A percentile compares a stretch with the other conserved stretches of the same genome.
Conservation (phyloP, 371 early-diverging fungal species). For the Sporodiniella umbellata region DNA sequence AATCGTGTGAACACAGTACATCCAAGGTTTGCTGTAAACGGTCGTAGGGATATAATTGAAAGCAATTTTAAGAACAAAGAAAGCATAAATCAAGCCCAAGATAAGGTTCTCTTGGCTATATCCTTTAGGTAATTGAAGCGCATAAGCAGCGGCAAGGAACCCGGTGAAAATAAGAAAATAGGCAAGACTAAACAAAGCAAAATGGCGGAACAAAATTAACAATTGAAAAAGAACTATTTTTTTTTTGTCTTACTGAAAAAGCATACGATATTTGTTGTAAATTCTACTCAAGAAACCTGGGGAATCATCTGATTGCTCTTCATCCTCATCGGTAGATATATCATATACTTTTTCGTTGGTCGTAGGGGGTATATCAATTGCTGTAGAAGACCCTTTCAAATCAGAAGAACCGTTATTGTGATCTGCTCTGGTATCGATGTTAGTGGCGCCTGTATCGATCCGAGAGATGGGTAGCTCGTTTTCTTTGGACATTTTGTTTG, state of each 20-base stretch:
- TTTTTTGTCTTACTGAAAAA: constrained; percentile 20
- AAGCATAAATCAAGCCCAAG: constrained; percentile 36
- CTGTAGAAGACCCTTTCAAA: constrained; percentile 5
- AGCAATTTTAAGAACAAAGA: constrained; percentile 20
- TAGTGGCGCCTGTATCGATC: not conserved
- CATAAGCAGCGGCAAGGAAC: constrained; percentile 34
- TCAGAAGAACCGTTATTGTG: not conserved
- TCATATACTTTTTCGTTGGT: constrained; percentile 5
- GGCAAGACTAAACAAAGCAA: constrained; percentile 24
- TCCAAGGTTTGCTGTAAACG: constrained; percentile 18
- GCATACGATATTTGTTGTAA: constrained; percentile 13
- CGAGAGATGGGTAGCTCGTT: not conserved
- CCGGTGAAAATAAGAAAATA: constrained; percentile 42
- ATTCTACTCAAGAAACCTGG: constrained; percentile 1
- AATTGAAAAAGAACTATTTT: not conserved
- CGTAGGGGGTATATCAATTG: constrained; percentile 10
- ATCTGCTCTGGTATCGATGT: not conserved
- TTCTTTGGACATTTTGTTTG: not conserved
- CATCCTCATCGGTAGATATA: constrained; percentile 7
- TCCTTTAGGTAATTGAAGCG: constrained; percentile 40
- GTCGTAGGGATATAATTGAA: constrained; percentile 33
- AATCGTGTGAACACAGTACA: constrained; percentile 5
- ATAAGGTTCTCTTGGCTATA: constrained; percentile 34
- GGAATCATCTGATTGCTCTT: constrained; percentile 13
- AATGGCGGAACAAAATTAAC: not conserved